Conservation (phyloP, 495 filamentous ascomycete genomes). For the Endocarpon pusillum region DNA sequence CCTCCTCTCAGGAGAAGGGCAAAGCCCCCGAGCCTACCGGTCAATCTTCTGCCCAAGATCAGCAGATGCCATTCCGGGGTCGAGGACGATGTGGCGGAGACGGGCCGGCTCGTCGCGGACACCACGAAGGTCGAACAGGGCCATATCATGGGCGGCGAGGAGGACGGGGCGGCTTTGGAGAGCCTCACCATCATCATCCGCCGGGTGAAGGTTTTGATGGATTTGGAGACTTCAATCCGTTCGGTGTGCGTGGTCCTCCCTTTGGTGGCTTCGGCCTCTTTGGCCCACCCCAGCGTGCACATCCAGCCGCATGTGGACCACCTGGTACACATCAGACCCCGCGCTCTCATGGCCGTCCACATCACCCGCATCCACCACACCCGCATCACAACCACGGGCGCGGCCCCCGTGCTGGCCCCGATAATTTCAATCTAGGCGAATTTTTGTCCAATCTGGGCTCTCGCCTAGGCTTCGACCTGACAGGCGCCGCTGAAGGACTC, state of each 20-base stretch:
- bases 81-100: conserved; percentile 1
- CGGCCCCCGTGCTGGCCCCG: too few species aligned
- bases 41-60: not conserved
- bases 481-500: conserved; percentile 3
- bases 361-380: not conserved
- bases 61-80: not conserved
- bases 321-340: conserved; percentile 13
- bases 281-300: conserved; percentile 9
- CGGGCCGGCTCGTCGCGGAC: not conserved
- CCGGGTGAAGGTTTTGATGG: not conserved
- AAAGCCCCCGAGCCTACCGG: not conserved
- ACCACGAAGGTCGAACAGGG: not conserved
- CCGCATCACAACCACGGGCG: too few species aligned
- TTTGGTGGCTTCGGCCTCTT: conserved; percentile 9
- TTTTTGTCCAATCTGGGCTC: conserved; percentile 1
- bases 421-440: not conserved
- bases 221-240: not conserved
- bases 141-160: not conserved
- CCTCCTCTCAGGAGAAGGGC: not conserved
- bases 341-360: conserved; percentile 4
- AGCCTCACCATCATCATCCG: not conserved
- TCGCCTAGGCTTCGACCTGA: not conserved
- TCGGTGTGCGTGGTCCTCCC: conserved; percentile 1
- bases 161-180: not conserved
- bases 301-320: conserved; percentile 7